Evolutionary conservation across 441 rosid genomes (phyloP).

Genomic region (Pelargonium cotyledonis): DNA sequence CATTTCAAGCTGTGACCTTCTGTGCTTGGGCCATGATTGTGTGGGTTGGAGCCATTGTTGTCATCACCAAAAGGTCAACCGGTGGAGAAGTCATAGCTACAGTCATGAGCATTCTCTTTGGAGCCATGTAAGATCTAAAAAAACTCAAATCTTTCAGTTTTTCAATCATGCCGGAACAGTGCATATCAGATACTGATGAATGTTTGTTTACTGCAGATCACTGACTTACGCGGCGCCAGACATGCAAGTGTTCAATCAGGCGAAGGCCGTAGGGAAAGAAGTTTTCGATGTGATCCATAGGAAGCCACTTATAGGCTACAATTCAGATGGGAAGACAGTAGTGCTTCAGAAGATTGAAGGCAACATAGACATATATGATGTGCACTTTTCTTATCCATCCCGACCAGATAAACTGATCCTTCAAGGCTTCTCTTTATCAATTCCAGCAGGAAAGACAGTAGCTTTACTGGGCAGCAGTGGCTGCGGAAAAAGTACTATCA

Average conservation of each 20-base stretch:
- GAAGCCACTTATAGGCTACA: slow-evolving; percentile 34
- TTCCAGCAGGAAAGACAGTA: slow-evolving; percentile 53
- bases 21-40: slow-evolving; percentile 56
- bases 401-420: slow-evolving; percentile 41
- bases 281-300: slow-evolving; percentile 45
- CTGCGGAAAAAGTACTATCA: slow-evolving; percentile 62
- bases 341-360: too few species aligned
- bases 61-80: slow-evolving; percentile 32
- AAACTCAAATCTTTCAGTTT: not conserved
- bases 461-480: slow-evolving; percentile 66
- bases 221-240: slow-evolving; percentile 69
- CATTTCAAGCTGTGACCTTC: slow-evolving; percentile 53
- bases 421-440: slow-evolving; percentile 45
- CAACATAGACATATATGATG: slow-evolving; percentile 36
- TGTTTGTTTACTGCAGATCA: slow-evolving; percentile 16
- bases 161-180: too few species aligned
- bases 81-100: slow-evolving; percentile 57
- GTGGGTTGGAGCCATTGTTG: slow-evolving; percentile 54
- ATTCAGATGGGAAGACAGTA: slow-evolving; percentile 30
- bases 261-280: slow-evolving; percentile 59
- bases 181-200: too few species aligned
- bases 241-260: slow-evolving; percentile 61
- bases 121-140: slow-evolving; percentile 49
- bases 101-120: slow-evolving; percentile 60
- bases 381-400: slow-evolving; percentile 54